These are phyloP conservation scores for Diaporthe capsici DNA, from an alignment of 2,329 filamentous ascomycete species.

Conservation along the genomic window DNA sequence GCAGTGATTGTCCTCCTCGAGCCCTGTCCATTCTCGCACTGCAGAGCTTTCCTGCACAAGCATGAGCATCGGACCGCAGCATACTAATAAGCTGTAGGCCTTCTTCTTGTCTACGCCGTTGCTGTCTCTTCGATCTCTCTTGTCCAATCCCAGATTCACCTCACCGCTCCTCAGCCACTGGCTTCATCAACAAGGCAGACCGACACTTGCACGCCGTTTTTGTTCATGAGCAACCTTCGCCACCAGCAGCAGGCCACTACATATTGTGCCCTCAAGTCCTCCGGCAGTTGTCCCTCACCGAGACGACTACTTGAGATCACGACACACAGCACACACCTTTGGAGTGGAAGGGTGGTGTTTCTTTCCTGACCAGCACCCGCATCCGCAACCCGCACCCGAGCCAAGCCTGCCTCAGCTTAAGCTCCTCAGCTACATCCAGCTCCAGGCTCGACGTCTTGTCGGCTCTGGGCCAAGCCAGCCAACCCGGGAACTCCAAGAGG, in stretches of 20 bases:
- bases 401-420: constrained; percentile 30
- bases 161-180: constrained; percentile 25
- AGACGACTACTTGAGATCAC: neutral
- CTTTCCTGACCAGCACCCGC: constrained; percentile 15
- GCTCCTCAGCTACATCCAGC: constrained; percentile 27
- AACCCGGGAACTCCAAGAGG: constrained; percentile 30
- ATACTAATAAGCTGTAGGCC: constrained; percentile 35
- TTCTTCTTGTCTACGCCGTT: constrained; percentile 25
- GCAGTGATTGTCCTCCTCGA: constrained; percentile 12
- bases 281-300: neutral
- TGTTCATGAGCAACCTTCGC: constrained; percentile 6
- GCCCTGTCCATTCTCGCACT: constrained; percentile 21
- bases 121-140: constrained; percentile 19
- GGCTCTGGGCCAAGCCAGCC: constrained; percentile 18
- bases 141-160: constrained; percentile 31
- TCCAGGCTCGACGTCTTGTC: constrained; percentile 14
- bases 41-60: constrained; percentile 28
- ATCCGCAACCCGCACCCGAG: constrained; percentile 19
- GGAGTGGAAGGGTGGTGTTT: neutral
- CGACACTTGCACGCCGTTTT: constrained; percentile 17
- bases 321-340: neutral
- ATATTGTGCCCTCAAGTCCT: neutral
- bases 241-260: neutral
- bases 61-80: constrained; percentile 29
- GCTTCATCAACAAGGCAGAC: constrained; percentile 18